A percentile compares a stretch with the other conserved stretches of the same genome.
These are phyloP conservation scores for Babesia ovis DNA, from an alignment of 169 alveolate species.

Conservation along the genomic window DNA sequence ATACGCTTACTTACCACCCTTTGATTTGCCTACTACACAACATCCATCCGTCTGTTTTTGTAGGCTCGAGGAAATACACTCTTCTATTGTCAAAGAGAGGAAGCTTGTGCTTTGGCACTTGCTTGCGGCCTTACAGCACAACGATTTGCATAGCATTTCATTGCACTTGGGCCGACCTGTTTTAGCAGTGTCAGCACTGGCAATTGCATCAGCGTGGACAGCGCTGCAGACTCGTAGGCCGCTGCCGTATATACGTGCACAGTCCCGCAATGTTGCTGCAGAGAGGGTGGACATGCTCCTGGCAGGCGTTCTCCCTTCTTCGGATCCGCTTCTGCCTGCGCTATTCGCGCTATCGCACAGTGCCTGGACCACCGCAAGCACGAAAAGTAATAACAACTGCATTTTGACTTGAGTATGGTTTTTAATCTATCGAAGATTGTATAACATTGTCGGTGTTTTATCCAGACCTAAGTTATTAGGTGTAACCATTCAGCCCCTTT, in stretches of 20 bases:
- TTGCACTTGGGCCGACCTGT: background rate
- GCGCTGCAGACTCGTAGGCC: conserved; percentile 29
- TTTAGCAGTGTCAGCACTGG: background rate
- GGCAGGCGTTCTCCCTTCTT: background rate
- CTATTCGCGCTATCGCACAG: background rate
- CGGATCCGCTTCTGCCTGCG: background rate
- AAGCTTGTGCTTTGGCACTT: conserved; percentile 7
- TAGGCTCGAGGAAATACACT: conserved; percentile 13
- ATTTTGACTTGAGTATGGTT: background rate
- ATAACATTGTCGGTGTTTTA: too few species aligned
- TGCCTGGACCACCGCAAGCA: background rate
- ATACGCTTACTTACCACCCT: conserved; percentile 37
- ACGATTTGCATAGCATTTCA: conserved; percentile 8
- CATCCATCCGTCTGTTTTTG: conserved; percentile 2
- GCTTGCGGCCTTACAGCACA: conserved; percentile 29
- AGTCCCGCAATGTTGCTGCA: background rate
- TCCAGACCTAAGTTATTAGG: too few species aligned
- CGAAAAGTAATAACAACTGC: conserved; percentile 1
- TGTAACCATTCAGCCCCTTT: too few species aligned
- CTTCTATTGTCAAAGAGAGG: conserved; percentile 28
- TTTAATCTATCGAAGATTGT: too few species aligned
- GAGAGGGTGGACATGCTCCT: background rate
- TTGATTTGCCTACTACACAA: conserved; percentile 23
- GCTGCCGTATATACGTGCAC: conserved; percentile 2
- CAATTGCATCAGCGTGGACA: conserved; percentile 5